Evolutionary conservation across 208 protist species (phyloP), one percentile per base, ranked within the genome.

Genomic region (Trypanosoma conorhini): DNA sequence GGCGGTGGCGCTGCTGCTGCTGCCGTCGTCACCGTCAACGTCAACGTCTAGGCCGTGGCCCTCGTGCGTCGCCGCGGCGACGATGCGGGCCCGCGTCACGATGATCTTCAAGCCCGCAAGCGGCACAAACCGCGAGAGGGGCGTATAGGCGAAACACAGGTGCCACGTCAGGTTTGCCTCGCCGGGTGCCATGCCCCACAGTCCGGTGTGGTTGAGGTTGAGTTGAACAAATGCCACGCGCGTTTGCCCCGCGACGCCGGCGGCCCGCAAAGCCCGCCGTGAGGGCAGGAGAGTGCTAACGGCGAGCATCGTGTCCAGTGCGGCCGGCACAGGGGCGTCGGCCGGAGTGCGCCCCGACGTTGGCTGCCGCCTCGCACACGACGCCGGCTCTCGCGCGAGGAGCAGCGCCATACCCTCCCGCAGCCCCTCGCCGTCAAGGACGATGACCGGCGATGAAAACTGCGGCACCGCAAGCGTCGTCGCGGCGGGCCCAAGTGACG

Each of bases 201-300:
- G 79, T 3, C 87, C 87, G 26, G 87, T 92, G 74, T 89, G 80
- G 63, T 92, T 92, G 24, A 83, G 60, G 55, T 87, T 84, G 38
- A 92, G 69, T 70, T 86, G 79, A 42, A 87, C 52, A 77, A 86
- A 89, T 19, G 80, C 72, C 33, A 92, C 21, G 40, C 44, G 24
- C 26, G 50, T 38, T 26, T 51, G 50, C 26, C 52, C 40, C 12
- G 9, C 54, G 50, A 24, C 28, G 58, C 7, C 31, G 57, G 24
- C 44, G 35, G 24, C 63, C 33, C 44, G 44, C 28, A 28, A 9
- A 17, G 33, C 22, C 44, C 46, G 62, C 31, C 77, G 69, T 44
- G 56, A 55, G 52, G 83, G 66, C 21, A 52, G 31, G 26, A 83
- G 48, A 13, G 72, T 68, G 70, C 86, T 92, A 63, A 92, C 69